Evolutionary conservation across 1,284 basidiomycete species (phyloP), one percentile per base, ranked within the genome.

Genomic region (Schizopora paradoxa): DNA sequence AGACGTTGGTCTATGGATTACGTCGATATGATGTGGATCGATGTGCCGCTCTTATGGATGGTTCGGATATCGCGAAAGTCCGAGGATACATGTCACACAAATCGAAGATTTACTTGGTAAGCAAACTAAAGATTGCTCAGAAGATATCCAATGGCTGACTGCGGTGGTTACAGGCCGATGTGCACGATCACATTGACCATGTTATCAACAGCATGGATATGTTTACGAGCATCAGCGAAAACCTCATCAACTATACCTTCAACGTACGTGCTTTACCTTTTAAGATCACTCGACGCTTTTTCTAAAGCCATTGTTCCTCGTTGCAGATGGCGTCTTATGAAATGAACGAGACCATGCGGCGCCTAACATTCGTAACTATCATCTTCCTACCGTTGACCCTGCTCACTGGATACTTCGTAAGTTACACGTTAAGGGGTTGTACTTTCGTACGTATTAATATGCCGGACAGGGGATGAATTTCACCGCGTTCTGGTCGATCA

Each of bases 351-450:
- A 44, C 10, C 18, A 51, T 47, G 48, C 53, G 51, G 14, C 51
- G 53, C 6, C 45, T 61, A 21, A 57, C 56, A 11, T 45, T 61
- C 3, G 49, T 56, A 3, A 60, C 58, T 5, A 54, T 63, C 23
- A 54, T 61, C 31, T 63, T 60, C 44, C 49, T 64, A 8, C 62
- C 62, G 1, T 47, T 61, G 1, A 59, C 61, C 3, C 55, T 62
- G 50, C 45, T 64, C 4, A 58, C 58, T n/a, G 60, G 59, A 19
- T 61, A 59, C 43, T 60, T 62, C 50, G 53, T 47, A 16, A 33
- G 46, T 44, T 25, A n/a, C n/a, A 16, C 29, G 10, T 5, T 27
- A 13, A 38, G 43, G 36, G 6, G 7, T 18, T n/a, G 21, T 39
- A 14, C 2, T 35, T 28, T 6, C 43, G 43, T 28, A 34, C 43